phyloP scores from a whole-genome alignment of 1,284 basidiomycete genomes.

The Malassezia arunalokei region DNA sequence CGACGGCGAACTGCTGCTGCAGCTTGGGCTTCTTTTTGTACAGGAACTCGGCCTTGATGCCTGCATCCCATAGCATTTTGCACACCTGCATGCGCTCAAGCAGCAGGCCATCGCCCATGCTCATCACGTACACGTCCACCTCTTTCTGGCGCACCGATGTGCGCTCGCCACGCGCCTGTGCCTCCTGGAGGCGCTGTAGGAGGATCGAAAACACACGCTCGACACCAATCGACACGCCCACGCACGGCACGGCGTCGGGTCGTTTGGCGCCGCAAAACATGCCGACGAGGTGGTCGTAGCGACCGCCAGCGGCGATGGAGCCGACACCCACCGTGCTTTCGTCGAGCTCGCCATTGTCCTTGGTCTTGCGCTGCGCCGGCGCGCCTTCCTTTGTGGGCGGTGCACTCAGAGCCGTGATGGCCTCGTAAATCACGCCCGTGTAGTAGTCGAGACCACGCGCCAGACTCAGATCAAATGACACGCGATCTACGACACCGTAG shows the following conservation, averaged over 20 bases:
- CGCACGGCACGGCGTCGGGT: conserved; percentile 72
- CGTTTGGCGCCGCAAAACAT: conserved; percentile 66
- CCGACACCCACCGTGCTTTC: conserved; percentile 88
- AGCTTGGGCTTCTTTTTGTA: conserved; percentile 71
- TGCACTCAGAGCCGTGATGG: conserved; percentile 79
- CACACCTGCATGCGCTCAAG: conserved; percentile 74
- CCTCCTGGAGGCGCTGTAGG: conserved; percentile 69
- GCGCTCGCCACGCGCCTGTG: conserved; percentile 48
- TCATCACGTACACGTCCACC: conserved; percentile 87
- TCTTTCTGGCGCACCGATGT: conserved; percentile 64
- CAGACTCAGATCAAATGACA: conserved; percentile 90
- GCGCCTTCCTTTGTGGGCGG: conserved; percentile 59
- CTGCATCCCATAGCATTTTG: conserved; percentile 68
- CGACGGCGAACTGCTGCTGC: conserved; percentile 67
- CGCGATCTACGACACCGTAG: conserved; percentile 60
- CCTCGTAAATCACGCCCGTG: conserved; percentile 97
- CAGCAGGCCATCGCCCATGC: conserved; percentile 76
- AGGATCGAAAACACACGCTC: conserved; percentile 91
- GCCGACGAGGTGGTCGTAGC: conserved; percentile 93
- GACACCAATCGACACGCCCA: conserved; percentile 84
- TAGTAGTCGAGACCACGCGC: conserved; percentile 97
- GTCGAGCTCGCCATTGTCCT: conserved; percentile 64
- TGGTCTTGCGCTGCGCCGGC: conserved; percentile 49
- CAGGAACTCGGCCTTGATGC: conserved; percentile 86
- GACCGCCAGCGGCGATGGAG: conserved; percentile 89